Percentiles rank a stretch among this genome's conserved stretches.
phyloP scores from a whole-genome alignment of 352 stramenopile genomes.

The Globisporangium radiosum region DNA sequence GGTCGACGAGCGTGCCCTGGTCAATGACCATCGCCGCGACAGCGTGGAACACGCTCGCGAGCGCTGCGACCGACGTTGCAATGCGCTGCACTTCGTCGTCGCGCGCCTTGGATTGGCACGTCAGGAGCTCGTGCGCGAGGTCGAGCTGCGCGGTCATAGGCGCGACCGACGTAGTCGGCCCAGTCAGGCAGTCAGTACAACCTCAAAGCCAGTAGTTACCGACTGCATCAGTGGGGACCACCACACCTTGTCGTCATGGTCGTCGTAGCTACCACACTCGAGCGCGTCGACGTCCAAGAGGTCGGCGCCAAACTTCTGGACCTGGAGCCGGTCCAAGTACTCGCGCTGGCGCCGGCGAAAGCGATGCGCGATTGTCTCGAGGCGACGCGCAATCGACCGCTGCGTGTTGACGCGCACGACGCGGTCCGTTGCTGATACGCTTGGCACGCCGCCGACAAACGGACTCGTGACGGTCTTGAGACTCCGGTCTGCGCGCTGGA shows the following conservation, averaged over 20 bases:
- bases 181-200: too few relatives aligned
- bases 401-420: constrained; percentile 67
- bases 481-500: constrained; percentile 57
- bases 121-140: constrained; percentile 22
- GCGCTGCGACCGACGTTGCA: constrained; percentile 51
- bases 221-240: neutral
- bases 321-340: constrained; percentile 61
- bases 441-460: constrained; percentile 41
- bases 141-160: constrained; percentile 18
- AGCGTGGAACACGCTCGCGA: constrained; percentile 76
- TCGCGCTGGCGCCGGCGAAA: constrained; percentile 67
- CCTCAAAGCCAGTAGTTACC: too few relatives aligned
- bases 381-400: constrained; percentile 43
- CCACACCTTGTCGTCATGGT: neutral
- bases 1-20: constrained; percentile 74
- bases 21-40: constrained; percentile 80
- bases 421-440: constrained; percentile 38
- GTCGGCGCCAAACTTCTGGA: constrained; percentile 70
- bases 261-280: constrained; percentile 1
- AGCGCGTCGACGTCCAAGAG: constrained; percentile 42
- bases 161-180: too few relatives aligned
- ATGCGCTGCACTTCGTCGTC: constrained; percentile 78
- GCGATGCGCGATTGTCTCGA: constrained; percentile 55
- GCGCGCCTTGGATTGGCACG: constrained; percentile 48
- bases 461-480: constrained; percentile 64